Base-by-base conservation (phyloP, 2,329 filamentous ascomycete species). In the Monilinia laxa region DNA sequence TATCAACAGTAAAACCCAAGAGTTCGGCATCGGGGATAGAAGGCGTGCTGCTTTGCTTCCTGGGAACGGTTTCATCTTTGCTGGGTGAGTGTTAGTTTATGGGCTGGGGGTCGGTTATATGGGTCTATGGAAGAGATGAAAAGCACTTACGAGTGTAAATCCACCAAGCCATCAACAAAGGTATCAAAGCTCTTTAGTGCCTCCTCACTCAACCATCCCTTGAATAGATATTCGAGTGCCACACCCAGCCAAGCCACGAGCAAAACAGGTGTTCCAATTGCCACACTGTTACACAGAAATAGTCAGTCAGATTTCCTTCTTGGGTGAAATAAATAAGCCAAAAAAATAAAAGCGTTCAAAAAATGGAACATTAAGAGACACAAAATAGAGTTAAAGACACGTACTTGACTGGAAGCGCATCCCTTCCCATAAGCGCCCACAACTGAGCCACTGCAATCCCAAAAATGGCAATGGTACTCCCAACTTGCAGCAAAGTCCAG, bases 321-420 rank as follows among this genome's bases (percentile, higher is more conserved):
- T 25, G 42, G 5, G 42, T 20, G 9, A 12, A 20, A 7, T 1
- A 23, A 11, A 49, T 23, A 11, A 49, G 3, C 20, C 5, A 49
- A 23, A 25, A 11, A 62, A 2, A 55, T 67, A 38, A 9, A 0
- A 52, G 4, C 16, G 68, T 4, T 38, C 58, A 56, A 51, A 59
- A 85, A 81, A 47, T 86, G 83, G 4, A 87, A 79, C 4, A 87
- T 82, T 0, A 84, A 84, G 0, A 85, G 87, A 12, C 84, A 84
- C 14, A 87, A 74, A 20, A n/a, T 31, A 3, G 28, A 12, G 12
- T 20, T 16, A n/a, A 14, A 16, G 83, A 83, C 5, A 86, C 79
- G 11, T 81, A 83, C 84, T 84, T 87, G 0, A 82, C 81, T 79
- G 84, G 84, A 76, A 28, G 84, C 72, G 45, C 23, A 2, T 67